A percentile compares a stretch with the other conserved stretches of the same genome.
Evolutionary conservation across 179 eudicot genomes (phyloP).

Genomic region (Spergularia azorica): DNA sequence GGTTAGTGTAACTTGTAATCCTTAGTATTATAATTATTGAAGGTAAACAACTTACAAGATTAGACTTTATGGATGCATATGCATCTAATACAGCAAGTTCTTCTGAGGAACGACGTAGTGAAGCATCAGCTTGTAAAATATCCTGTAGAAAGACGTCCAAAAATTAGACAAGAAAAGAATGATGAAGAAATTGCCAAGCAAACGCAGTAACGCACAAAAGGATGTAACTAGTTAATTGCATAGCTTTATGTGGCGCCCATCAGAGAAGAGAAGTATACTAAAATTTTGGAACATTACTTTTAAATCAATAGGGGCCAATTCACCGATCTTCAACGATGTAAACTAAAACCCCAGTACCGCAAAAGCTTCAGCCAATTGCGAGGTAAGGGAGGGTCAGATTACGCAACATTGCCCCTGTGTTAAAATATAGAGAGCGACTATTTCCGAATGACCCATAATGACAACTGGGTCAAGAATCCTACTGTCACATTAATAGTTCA

Average conservation of each 20-base stretch:
- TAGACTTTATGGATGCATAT: conserved; percentile 70
- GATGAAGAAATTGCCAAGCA: not conserved
- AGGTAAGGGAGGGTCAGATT: too few species aligned
- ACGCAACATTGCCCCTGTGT: too few species aligned
- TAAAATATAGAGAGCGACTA: too few species aligned
- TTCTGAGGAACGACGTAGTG: conserved; percentile 68
- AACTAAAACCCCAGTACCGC: too few species aligned
- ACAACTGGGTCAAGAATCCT: too few species aligned
- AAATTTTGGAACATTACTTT: not conserved
- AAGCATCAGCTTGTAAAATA: conserved; percentile 69
- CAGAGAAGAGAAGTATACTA: not conserved
- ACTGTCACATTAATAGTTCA: too few species aligned
- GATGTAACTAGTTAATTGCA: too few species aligned
- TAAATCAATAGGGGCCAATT: not conserved
- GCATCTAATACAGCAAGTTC: conserved; percentile 71
- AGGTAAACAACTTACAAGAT: conserved; percentile 70
- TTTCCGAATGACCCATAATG: too few species aligned
- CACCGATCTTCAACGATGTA: too few species aligned
- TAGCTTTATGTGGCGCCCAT: not conserved
- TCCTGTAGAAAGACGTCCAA: conserved; percentile 47
- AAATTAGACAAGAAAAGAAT: conserved; percentile 7
- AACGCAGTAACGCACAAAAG: not conserved
- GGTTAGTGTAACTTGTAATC: not conserved
- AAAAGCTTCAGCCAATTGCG: too few species aligned
- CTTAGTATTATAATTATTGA: conserved; percentile 1